Evolutionary conservation across 345 rosid genomes (phyloP).

Genomic region (Boechera stricta): DNA sequence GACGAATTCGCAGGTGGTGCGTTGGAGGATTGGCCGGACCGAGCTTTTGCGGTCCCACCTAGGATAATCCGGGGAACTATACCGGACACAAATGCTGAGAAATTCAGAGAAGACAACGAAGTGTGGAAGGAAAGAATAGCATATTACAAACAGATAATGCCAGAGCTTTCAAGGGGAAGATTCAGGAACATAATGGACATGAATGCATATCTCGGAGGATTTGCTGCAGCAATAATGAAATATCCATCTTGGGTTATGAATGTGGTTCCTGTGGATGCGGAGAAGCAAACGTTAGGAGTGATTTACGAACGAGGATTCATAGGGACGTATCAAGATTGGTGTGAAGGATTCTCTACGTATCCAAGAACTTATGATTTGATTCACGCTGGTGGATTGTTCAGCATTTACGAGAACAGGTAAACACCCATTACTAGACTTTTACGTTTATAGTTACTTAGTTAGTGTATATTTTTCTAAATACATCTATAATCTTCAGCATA

Average conservation of each 20-base stretch:
- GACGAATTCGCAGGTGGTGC: conserved; percentile 89
- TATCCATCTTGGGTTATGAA: conserved; percentile 97
- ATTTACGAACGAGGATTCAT: conserved; percentile 84
- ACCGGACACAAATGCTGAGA: conserved; percentile 65
- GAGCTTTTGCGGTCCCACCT: conserved; percentile 82
- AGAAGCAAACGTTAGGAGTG: conserved; percentile 77
- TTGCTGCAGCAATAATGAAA: conserved; percentile 72
- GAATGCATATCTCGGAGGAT: conserved; percentile 93
- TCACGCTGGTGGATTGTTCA: conserved; percentile 81
- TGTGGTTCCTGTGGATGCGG: conserved; percentile 72
- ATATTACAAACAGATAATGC: conserved; percentile 64
- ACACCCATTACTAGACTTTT: neutral
- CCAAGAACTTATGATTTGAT: conserved; percentile 97
- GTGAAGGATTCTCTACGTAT: conserved; percentile 96
- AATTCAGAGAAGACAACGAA: conserved; percentile 69
- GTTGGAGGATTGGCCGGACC: conserved; percentile 82
- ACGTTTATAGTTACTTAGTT: neutral
- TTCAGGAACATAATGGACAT: conserved; percentile 94
- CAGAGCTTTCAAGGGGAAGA: conserved; percentile 63
- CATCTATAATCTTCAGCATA: neutral
- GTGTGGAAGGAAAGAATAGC: conserved; percentile 72
- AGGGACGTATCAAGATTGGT: conserved; percentile 95
- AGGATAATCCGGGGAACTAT: conserved; percentile 73
- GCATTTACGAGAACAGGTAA: conserved; percentile 86
- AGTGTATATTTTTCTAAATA: neutral